These are phyloP conservation scores for Blastomyces percursus DNA, from an alignment of 2,329 filamentous ascomycete species.

Conservation along the genomic window DNA sequence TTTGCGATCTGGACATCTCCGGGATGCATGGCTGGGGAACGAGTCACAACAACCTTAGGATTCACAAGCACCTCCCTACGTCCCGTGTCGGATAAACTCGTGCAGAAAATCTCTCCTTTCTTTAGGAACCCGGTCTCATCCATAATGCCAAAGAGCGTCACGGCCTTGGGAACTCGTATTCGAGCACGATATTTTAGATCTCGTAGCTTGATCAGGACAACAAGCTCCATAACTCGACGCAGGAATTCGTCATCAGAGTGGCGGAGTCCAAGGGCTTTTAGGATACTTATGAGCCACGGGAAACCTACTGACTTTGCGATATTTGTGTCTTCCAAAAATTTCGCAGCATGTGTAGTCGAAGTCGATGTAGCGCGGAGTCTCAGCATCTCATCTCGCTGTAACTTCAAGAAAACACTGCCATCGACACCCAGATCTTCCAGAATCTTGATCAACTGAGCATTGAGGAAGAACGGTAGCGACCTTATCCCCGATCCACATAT, in stretches of 20 bases:
- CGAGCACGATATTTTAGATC: slow-evolving; percentile 68
- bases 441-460: slow-evolving; percentile 75
- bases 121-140: slow-evolving; percentile 62
- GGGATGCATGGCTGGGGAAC: slow-evolving; percentile 71
- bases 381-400: slow-evolving; percentile 54
- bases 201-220: slow-evolving; percentile 58
- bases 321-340: slow-evolving; percentile 52
- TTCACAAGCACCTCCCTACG: slow-evolving; percentile 26
- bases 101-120: slow-evolving; percentile 59
- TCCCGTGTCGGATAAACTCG: slow-evolving; percentile 37
- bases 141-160: slow-evolving; percentile 74
- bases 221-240: slow-evolving; percentile 57
- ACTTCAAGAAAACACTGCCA: slow-evolving; percentile 47
- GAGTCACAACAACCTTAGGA: slow-evolving; percentile 50
- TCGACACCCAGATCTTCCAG: slow-evolving; percentile 63
- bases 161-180: slow-evolving; percentile 58
- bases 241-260: slow-evolving; percentile 61
- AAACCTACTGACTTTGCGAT: slow-evolving; percentile 53
- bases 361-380: slow-evolving; percentile 50
- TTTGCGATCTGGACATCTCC: slow-evolving; percentile 62
- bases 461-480: slow-evolving; percentile 59
- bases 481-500: slow-evolving; percentile 44
- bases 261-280: slow-evolving; percentile 48
- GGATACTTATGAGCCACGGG: slow-evolving; percentile 49
- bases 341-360: slow-evolving; percentile 50